Conservation (phyloP, 164 flowering plant species). For the Piper longum region DNA sequence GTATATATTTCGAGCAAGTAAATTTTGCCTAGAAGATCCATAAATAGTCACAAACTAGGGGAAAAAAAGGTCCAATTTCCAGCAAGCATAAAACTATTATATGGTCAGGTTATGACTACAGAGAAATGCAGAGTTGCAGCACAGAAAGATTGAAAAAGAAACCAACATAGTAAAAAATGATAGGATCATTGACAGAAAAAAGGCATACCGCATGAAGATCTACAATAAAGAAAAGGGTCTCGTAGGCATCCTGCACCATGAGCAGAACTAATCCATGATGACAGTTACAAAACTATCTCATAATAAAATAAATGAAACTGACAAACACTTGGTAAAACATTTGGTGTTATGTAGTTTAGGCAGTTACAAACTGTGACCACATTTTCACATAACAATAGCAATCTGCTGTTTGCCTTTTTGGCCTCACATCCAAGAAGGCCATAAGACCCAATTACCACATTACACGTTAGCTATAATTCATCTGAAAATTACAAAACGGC, state of each 20-base stretch:
- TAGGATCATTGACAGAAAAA: not conserved
- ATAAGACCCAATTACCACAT: too few species aligned
- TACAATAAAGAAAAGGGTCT: constrained; percentile 86
- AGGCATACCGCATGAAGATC: constrained; percentile 93
- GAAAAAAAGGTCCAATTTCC: not conserved
- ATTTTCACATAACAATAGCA: not conserved
- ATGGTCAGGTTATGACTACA: not conserved
- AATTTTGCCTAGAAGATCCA: not conserved
- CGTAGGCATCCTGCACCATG: constrained; percentile 61
- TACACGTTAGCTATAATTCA: too few species aligned
- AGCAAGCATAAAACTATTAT: not conserved
- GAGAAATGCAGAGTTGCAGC: not conserved
- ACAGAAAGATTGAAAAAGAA: not conserved
- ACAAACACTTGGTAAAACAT: not conserved
- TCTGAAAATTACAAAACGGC: too few species aligned
- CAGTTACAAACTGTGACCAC: not conserved
- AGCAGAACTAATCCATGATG: not conserved
- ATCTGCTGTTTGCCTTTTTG: too few species aligned
- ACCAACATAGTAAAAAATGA: not conserved
- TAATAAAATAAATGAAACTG: not conserved
- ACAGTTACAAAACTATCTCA: not conserved
- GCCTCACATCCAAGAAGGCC: too few species aligned
- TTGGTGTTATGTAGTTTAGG: not conserved
- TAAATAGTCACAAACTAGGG: not conserved
- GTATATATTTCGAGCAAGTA: too few species aligned